Evolutionary conservation across 2,329 filamentous ascomycete genomes (phyloP), one percentile per base, ranked within the genome.

Genomic region (Aspergillus sp.): DNA sequence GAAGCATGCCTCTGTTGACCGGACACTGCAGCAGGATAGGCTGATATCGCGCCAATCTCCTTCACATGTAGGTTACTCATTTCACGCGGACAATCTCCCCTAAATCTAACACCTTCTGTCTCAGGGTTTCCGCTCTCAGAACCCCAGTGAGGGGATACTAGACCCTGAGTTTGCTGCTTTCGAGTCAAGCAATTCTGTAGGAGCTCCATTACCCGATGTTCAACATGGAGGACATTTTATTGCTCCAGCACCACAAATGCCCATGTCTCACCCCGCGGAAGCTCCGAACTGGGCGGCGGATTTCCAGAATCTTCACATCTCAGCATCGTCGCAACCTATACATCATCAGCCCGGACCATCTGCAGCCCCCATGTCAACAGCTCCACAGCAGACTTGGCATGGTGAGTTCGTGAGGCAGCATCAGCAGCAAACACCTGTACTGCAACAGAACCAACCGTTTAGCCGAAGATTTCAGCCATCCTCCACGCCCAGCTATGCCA

Each of bases 1-100:
- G 67, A 86, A 88, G 66, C 89, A 91, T 72, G 78, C 84, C 11
- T 81, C 87, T 49, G 81, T 84, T 61, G 88, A 92, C 70, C 81
- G 87, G 55, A 86, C 86, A 9, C 79, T 89, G 49, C 89, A 92
- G 69, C 90, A 91, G 72, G 90, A 92, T 73, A 86, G 88, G 52
- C 68, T 90, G 47, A 74, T 80, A 37, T 77, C 80, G 9, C 81
- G 82, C 59, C 79, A 82, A 55, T 76, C 81, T 52, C 79, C 82
- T 45, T 74, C 79, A 50, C 83, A 87, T 73, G 86, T 86, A 73
- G 61, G 75, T 61, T 45, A 6, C 33, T 33, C 2, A 14, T 9
- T n/a, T n/a, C 33, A 24, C 3, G n/a, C 8, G 4, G 4, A 39
- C 21, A 27, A 5, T 4, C 21, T 4, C 23, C 9, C 8, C 11